Base-by-base conservation (phyloP, 192 early-diverging fungal genomes). In the Umbelopsis vinacea region DNA sequence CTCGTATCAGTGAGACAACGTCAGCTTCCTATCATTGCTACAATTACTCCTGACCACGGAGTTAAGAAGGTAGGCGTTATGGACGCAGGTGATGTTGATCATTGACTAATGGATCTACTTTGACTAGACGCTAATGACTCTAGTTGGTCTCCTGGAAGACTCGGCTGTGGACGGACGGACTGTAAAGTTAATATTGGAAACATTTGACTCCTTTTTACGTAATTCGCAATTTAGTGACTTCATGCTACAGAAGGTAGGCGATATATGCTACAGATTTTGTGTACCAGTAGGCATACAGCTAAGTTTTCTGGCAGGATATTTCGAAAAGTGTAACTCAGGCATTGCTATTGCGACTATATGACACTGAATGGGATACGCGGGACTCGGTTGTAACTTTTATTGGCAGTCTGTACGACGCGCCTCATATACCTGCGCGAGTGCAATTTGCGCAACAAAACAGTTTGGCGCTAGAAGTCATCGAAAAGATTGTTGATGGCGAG, bases 321-420 rank as follows among this genome's bases (percentile, higher is more conserved):
- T 74, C 47, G 29, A 14, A 73, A 4, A 57, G 75, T 3, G 71
- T 86, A 33, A 71, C 84, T 2, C 72, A 76, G 47, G 72, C 71
- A 4, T 37, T 88, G 9, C 71, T 67, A 11, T 33, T 80, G 2
- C 86, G 84, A 37, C 67, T 83, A 2, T 72, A 76, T 46, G 86
- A 88, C 67, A 71, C 66, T 23, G 79, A 83, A 45, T 86, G 86
- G 83, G 82, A 88, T 76, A 74, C 86, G 17, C 84, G 86, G 15
- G 84, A 85, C 63, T 80, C 80, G 17, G 78, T 74, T 17, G 55
- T 88, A 26, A 79, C 84, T 68, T 88, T 83, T 53, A 79, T 86
- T 63, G 84, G 81, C 23, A 47, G 46, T 47, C 74, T 88, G n/a
- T 86, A 84, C 75, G 73, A 75, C 4, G 21, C 47, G 23, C 74